Conservation (phyloP, 495 filamentous ascomycete genomes). For the Trichoderma erinaceum region DNA sequence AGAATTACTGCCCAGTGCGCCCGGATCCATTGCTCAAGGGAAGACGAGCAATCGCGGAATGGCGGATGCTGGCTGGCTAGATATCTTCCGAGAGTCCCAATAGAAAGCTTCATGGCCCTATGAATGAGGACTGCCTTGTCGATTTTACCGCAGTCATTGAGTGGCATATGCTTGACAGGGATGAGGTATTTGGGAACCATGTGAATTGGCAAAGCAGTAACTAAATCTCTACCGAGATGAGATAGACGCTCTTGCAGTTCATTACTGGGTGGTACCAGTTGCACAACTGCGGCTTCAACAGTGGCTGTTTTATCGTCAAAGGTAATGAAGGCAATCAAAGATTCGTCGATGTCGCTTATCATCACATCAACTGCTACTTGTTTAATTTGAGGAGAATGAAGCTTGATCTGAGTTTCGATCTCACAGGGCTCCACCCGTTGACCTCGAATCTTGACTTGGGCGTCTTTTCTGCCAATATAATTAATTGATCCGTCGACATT, state of each 20-base stretch:
- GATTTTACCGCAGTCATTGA: constrained; percentile 3
- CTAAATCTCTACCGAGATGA: constrained; percentile 30
- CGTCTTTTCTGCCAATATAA: constrained; percentile 57
- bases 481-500: constrained; percentile 48
- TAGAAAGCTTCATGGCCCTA: not conserved
- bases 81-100: not conserved
- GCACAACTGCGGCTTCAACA: constrained; percentile 2
- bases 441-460: constrained; percentile 61
- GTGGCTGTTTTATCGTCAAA: constrained; percentile 11
- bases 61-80: not conserved
- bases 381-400: constrained; percentile 28
- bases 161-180: constrained; percentile 1
- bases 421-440: constrained; percentile 61
- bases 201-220: not conserved
- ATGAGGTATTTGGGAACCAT: constrained; percentile 10
- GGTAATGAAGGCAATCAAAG: constrained; percentile 34
- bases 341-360: constrained; percentile 30
- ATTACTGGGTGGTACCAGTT: constrained; percentile 19
- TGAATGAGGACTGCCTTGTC: not conserved
- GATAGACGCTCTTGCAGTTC: constrained; percentile 25
- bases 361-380: constrained; percentile 38
- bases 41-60: not conserved
- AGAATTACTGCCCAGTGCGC: not conserved
- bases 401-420: constrained; percentile 52
- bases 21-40: not conserved